These are phyloP conservation scores for Cinchona pubescens DNA, from an alignment of 257 asterid species.

Conservation along the genomic window DNA sequence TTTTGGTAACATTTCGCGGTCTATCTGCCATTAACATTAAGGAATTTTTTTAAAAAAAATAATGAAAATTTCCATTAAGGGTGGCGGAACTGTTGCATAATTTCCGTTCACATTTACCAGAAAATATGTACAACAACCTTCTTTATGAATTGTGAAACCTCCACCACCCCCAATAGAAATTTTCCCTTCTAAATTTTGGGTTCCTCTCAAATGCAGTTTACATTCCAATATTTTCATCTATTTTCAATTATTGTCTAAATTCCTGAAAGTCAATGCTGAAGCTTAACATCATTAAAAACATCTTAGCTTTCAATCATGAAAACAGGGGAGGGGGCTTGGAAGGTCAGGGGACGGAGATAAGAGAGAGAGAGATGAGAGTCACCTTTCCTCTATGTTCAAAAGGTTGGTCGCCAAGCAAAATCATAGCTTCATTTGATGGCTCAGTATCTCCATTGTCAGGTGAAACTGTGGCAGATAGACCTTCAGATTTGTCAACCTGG, in stretches of 20 bases:
- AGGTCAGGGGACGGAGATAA: neutral
- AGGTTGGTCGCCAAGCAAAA: slow-evolving; percentile 33
- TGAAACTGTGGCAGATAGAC: slow-evolving; percentile 26
- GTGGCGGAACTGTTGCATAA: too few species aligned
- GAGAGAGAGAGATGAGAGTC: slow-evolving; percentile 13
- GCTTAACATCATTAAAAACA: neutral
- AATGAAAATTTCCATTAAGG: too few species aligned
- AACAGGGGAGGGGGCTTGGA: neutral
- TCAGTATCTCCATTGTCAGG: slow-evolving; percentile 37
- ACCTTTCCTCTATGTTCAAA: slow-evolving; percentile 47
- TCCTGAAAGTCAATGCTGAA: neutral
- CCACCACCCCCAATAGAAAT: too few species aligned
- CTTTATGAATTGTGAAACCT: too few species aligned
- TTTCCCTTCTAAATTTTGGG: too few species aligned
- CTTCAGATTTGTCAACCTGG: slow-evolving; percentile 62
- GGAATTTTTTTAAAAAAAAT: too few species aligned
- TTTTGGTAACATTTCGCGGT: neutral
- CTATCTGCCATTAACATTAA: neutral
- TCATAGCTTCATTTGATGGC: slow-evolving; percentile 41
- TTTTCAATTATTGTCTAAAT: neutral
- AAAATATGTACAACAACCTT: too few species aligned
- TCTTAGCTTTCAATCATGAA: neutral
- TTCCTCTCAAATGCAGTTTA: neutral
- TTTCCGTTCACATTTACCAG: too few species aligned
- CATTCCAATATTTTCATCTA: neutral